A percentile compares a stretch with the other conserved stretches of the same genome.
phyloP scores from a whole-genome alignment of 306 rosid species.

The Castanopsis chinensis region DNA sequence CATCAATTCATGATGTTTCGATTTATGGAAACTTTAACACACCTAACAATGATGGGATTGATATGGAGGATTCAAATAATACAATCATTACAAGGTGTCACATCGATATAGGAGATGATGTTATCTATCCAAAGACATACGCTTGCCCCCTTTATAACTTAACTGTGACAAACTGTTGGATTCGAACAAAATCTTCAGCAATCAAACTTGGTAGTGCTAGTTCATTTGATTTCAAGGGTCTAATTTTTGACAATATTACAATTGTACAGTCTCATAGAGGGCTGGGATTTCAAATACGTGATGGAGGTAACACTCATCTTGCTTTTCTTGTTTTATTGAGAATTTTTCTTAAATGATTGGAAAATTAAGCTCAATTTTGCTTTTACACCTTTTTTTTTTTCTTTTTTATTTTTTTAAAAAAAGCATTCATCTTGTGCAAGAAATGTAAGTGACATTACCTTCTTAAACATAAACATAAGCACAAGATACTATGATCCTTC shows the following conservation, averaged over 20 bases:
- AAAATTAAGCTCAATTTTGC: neutral
- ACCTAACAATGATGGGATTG: slow-evolving; percentile 93
- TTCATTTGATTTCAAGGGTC: slow-evolving; percentile 60
- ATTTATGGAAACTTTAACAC: slow-evolving; percentile 84
- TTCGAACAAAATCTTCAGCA: slow-evolving; percentile 85
- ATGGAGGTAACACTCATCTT: slow-evolving; percentile 59
- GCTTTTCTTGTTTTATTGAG: neutral
- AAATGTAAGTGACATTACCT: slow-evolving; percentile 72
- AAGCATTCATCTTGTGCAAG: slow-evolving; percentile 43
- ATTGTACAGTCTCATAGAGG: slow-evolving; percentile 88
- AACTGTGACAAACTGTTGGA: slow-evolving; percentile 73
- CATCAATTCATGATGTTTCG: slow-evolving; percentile 51
- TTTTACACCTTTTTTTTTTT: neutral
- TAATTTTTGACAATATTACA: slow-evolving; percentile 75
- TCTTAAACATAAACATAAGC: slow-evolving; percentile 84
- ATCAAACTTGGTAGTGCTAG: slow-evolving; percentile 92
- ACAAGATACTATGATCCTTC: slow-evolving; percentile 88
- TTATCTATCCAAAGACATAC: slow-evolving; percentile 82
- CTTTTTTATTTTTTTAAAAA: neutral
- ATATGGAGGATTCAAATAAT: slow-evolving; percentile 90
- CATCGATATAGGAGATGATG: slow-evolving; percentile 93
- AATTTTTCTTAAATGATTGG: neutral
- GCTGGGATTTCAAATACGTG: slow-evolving; percentile 80
- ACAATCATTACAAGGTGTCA: slow-evolving; percentile 69
- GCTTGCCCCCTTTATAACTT: slow-evolving; percentile 69